Evolutionary conservation across 345 rosid species (phyloP).

Genomic region (Dipteronia sinensis): DNA sequence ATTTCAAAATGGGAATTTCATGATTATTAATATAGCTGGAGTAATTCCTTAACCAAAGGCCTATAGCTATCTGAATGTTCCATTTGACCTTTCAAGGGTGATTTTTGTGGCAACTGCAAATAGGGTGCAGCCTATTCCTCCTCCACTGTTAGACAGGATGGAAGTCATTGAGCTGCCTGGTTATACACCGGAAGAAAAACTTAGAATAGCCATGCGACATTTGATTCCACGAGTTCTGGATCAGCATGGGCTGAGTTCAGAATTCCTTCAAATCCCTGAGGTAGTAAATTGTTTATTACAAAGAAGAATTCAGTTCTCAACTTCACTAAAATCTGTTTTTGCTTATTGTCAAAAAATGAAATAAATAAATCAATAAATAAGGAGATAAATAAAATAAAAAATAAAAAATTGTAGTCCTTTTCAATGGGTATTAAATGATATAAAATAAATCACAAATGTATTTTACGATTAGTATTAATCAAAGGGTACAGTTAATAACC

Average conservation of each 20-base stretch:
- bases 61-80: slow-evolving; percentile 90
- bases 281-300: slow-evolving; percentile 40
- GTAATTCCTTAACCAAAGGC: slow-evolving; percentile 56
- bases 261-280: slow-evolving; percentile 95
- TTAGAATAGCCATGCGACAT: slow-evolving; percentile 87
- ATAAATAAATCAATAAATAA: no score
- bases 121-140: slow-evolving; percentile 92
- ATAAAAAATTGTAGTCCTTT: neutral
- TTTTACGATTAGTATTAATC: neutral
- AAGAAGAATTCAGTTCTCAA: neutral
- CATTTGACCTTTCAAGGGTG: slow-evolving; percentile 96
- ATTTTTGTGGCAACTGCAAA: slow-evolving; percentile 96
- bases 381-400: no score
- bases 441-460: neutral
- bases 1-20: neutral
- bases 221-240: slow-evolving; percentile 94
- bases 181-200: slow-evolving; percentile 95
- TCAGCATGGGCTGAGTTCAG: slow-evolving; percentile 87
- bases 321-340: neutral
- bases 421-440: neutral
- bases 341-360: neutral
- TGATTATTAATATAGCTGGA: neutral
- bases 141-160: slow-evolving; percentile 95
- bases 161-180: slow-evolving; percentile 98
- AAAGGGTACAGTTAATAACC: neutral